Base-by-base conservation (phyloP, 2,329 filamentous ascomycete genomes). In the Neonectria hederae region DNA sequence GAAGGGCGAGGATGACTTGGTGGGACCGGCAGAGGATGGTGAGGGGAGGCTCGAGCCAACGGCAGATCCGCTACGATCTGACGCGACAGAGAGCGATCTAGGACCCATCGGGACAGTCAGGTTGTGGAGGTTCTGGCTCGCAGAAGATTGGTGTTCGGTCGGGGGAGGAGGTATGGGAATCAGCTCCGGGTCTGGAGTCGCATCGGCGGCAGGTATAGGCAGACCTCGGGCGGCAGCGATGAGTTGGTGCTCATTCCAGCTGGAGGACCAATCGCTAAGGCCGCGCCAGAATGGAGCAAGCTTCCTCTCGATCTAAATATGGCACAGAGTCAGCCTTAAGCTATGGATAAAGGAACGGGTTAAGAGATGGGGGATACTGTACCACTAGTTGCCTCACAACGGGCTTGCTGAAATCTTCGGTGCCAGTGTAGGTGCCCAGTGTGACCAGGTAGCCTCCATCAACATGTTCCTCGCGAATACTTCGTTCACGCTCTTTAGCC, bases 231-330 rank as follows among this genome's bases (percentile, higher is more conserved):
- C 96, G 24, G 93, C 94, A 62, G 95, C 94, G 72, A 97, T 89
- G n/a, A 99, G 88, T 79, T 99, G 96, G 78, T 96, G 90, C 75
- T 99, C 96, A 13, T 93, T 92, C 96, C 96, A 99, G 56, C 88
- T 92, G 22, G 92, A 87, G 17, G 90, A 91, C 78, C 96, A 93
- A 77, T 98, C 94, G 68, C 97, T 91, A 4, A 99, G 83, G 5
- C 96, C 96, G 75, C 91, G 90, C 94, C 95, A 99, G 78, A 99
- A 99, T 0, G 96, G 96, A 45, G 96, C 96, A 66, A 99, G 81
- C 66, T 92, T 90, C 71, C 96, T 88, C 80, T 99, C 96, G 76
- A 99, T 94, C 95, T 98, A 67, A 48, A 65, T 3, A 35, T 42
- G 35, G 43, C 35, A 43, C 54, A 42, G 9, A n/a, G 67, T 76